A percentile compares a stretch with the other conserved stretches of the same genome.
Conservation (phyloP, 208 protist species). For the Acanthamoeba lenticulata region DNA sequence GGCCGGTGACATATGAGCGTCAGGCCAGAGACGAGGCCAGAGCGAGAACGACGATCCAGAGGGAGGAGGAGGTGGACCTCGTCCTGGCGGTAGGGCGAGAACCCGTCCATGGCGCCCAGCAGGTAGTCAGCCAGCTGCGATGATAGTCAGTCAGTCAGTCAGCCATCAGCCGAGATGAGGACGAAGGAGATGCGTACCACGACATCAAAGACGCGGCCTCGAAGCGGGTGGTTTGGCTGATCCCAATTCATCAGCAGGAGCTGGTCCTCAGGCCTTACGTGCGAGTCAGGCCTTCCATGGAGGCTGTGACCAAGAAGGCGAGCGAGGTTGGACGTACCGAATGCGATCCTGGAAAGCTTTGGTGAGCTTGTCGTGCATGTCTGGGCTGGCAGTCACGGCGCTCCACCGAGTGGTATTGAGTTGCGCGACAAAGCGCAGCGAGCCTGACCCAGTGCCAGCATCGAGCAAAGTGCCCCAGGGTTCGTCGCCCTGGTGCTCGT, state of each 20-base stretch:
- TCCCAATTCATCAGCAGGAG: slow-evolving; percentile 61
- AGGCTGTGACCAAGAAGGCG: neutral
- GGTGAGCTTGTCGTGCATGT: neutral
- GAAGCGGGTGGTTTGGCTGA: neutral
- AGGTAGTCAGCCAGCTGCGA: slow-evolving; percentile 41
- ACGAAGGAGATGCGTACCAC: neutral
- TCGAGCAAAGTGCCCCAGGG: slow-evolving; percentile 43
- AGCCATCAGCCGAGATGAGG: neutral
- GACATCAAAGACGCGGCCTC: slow-evolving; percentile 41
- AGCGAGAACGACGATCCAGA: neutral
- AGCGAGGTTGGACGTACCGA: neutral
- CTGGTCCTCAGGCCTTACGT: neutral
- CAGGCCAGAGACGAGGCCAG: neutral
- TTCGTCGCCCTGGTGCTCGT: neutral
- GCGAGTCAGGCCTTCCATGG: neutral
- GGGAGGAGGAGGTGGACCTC: neutral
- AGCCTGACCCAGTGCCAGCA: slow-evolving; percentile 40
- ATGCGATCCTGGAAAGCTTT: neutral
- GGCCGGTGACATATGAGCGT: neutral
- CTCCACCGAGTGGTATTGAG: slow-evolving; percentile 53
- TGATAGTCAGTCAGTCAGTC: neutral
- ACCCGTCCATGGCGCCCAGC: slow-evolving; percentile 43
- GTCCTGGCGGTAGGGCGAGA: slow-evolving; percentile 46
- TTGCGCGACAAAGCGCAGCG: neutral
- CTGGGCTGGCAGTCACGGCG: slow-evolving; percentile 15